A percentile compares a stretch with the other conserved stretches of the same genome.
These are phyloP conservation scores for Calonectria naviculata DNA, from an alignment of 2,329 filamentous ascomycete species.

Conservation along the genomic window DNA sequence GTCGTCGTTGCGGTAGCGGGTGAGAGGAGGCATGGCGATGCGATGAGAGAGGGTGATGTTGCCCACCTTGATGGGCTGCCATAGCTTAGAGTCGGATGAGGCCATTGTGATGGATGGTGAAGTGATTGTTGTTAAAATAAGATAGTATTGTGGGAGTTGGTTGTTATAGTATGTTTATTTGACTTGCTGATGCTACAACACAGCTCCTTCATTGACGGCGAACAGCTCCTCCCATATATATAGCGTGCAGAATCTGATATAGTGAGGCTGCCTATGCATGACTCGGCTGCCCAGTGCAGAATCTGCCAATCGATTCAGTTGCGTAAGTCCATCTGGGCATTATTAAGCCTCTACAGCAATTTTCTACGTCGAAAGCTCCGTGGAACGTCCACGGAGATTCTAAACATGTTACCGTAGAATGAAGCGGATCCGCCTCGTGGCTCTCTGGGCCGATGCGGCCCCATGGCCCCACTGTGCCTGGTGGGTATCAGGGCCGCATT, in stretches of 20 bases:
- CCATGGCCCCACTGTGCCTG: too few relatives aligned
- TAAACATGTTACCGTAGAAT: background rate
- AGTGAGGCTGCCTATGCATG: background rate
- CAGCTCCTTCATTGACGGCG: too few relatives aligned
- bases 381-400: background rate
- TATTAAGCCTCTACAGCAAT: background rate
- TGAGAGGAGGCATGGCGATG: slow-evolving; percentile 67
- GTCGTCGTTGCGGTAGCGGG: slow-evolving; percentile 60
- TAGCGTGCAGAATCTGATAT: background rate
- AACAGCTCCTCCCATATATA: too few relatives aligned
- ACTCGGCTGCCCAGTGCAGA: background rate
- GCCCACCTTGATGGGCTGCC: slow-evolving; percentile 54
- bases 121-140: background rate
- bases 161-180: background rate
- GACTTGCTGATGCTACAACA: too few relatives aligned
- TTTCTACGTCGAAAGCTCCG: background rate
- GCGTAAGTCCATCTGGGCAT: background rate
- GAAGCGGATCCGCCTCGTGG: background rate
- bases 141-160: background rate
- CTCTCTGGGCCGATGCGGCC: too few relatives aligned
- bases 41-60: slow-evolving; percentile 51
- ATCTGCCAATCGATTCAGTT: background rate
- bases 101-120: slow-evolving; percentile 21
- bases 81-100: slow-evolving; percentile 28
- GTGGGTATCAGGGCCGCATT: background rate